Evolutionary conservation across 2,329 filamentous ascomycete genomes (phyloP), one percentile per base, ranked within the genome.

Genomic region (Fusarium pininemorale): DNA sequence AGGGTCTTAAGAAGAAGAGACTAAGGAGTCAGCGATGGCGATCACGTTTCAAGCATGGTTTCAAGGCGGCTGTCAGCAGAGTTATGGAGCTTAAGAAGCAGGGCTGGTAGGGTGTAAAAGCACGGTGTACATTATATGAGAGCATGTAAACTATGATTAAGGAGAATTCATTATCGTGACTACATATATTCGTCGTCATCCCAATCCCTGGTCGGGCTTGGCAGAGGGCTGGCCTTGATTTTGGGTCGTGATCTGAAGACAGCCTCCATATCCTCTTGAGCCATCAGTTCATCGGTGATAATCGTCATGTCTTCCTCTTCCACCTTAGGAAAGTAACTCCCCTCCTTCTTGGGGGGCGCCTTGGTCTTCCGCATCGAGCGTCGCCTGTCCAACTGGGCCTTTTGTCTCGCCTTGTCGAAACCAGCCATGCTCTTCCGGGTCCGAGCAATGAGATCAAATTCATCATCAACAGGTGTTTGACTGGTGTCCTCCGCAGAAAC

Each of bases 201-300:
- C 79, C 78, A 83, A 32, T 82, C 80, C 66, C 80, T 83, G 11
- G 79, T 82, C 5, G 88, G 88, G 63, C 85, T 88, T 14, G 85
- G 84, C 6, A 90, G 80, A 4, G 95, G 94, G 80, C 94, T 97
- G 16, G 90, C 89, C 73, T 92, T 91, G 74, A 98, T 90, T 81
- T 91, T 93, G 1, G 95, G 95, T 73, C 95, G 84, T 72, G 93
- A 95, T 83, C 92, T 94, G 81, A 98, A 98, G 3, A 98, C 92
- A 32, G 92, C 92, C 67, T 93, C 92, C 81, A 94, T 93, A 69
- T 97, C 94, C 74, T 94, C 91, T 62, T 91, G 88, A 22, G 67
- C 87, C 64, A 97, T 91, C 45, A 97, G 83, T 72, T 92, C 89
- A 78, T 96, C 92, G 1, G 88, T 86, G 14, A 93, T 87, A 3